Evolutionary conservation across 805 yeast genomes (phyloP).

Genomic region (Saccharomycodes ludwigii): DNA sequence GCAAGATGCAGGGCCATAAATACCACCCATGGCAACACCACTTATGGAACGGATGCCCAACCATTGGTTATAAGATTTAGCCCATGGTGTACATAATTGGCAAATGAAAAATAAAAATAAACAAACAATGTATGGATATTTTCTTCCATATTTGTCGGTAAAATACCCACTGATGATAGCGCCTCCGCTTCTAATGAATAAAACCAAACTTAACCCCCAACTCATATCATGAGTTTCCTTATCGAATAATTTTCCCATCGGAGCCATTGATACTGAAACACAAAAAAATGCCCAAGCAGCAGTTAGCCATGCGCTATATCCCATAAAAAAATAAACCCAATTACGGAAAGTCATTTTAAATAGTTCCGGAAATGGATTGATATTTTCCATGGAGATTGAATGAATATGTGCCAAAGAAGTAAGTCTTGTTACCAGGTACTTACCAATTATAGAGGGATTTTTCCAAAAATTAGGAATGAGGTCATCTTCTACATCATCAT

Average conservation of each 20-base stretch:
- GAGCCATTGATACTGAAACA: slow-evolving; percentile 41
- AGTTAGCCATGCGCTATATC: slow-evolving; percentile 56
- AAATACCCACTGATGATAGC: slow-evolving; percentile 53
- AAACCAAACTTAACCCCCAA: slow-evolving; percentile 63
- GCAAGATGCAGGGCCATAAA: slow-evolving; percentile 53
- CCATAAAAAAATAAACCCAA: slow-evolving; percentile 50
- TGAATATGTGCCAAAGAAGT: too few relatives aligned
- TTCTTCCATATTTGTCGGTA: slow-evolving; percentile 55
- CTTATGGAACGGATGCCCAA: slow-evolving; percentile 50
- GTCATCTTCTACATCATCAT: too few relatives aligned
- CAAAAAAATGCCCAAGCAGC: slow-evolving; percentile 64
- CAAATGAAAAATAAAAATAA: slow-evolving; percentile 38
- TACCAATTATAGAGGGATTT: too few relatives aligned
- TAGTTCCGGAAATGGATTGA: slow-evolving; percentile 35
- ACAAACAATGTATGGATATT: slow-evolving; percentile 49
- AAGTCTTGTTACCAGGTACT: too few relatives aligned
- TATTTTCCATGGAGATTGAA: too few relatives aligned
- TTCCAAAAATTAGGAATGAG: too few relatives aligned
- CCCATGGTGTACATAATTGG: slow-evolving; percentile 58
- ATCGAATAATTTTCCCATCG: slow-evolving; percentile 37
- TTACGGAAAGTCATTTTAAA: slow-evolving; percentile 25
- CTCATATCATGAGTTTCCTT: slow-evolving; percentile 38
- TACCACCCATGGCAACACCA: slow-evolving; percentile 65
- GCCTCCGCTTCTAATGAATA: slow-evolving; percentile 62
- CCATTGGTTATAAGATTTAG: slow-evolving; percentile 44